phyloP scores from a whole-genome alignment of 2,329 filamentous ascomycete species.

The Sclerotinia subarctica region DNA sequence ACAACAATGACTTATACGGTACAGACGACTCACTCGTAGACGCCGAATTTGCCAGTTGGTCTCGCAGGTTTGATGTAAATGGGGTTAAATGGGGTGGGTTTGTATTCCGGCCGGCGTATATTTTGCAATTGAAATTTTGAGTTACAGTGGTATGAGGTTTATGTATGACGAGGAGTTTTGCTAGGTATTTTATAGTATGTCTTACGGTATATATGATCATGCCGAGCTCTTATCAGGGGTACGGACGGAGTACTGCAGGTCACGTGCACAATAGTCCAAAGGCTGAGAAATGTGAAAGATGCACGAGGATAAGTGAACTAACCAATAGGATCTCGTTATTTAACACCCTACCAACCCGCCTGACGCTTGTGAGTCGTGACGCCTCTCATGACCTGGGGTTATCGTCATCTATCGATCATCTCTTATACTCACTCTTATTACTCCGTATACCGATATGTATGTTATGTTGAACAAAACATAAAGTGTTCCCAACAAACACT shows the following conservation, averaged over 20 bases:
- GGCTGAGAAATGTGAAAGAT: background rate
- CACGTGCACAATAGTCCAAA: background rate
- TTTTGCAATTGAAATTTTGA: background rate
- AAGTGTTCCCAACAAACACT: background rate
- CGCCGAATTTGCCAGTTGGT: background rate
- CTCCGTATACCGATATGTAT: background rate
- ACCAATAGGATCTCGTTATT: background rate
- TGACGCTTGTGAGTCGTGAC: constrained; percentile 3
- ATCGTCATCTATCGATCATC: constrained; percentile 2
- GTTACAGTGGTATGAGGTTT: too few species aligned
- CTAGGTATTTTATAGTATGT: background rate
- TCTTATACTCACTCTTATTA: background rate
- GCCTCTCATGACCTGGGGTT: background rate
- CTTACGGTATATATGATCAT: background rate
- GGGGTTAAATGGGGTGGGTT: background rate
- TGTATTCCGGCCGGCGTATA: background rate
- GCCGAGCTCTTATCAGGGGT: background rate
- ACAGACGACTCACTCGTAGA: background rate
- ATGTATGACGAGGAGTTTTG: constrained; percentile 1
- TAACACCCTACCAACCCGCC: background rate
- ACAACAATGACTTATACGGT: background rate
- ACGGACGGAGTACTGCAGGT: background rate
- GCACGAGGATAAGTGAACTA: background rate
- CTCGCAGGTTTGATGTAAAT: too few species aligned
- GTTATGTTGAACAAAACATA: background rate